phyloP scores from a whole-genome alignment of 192 early-diverging fungal genomes.

The Podila verticillata region DNA sequence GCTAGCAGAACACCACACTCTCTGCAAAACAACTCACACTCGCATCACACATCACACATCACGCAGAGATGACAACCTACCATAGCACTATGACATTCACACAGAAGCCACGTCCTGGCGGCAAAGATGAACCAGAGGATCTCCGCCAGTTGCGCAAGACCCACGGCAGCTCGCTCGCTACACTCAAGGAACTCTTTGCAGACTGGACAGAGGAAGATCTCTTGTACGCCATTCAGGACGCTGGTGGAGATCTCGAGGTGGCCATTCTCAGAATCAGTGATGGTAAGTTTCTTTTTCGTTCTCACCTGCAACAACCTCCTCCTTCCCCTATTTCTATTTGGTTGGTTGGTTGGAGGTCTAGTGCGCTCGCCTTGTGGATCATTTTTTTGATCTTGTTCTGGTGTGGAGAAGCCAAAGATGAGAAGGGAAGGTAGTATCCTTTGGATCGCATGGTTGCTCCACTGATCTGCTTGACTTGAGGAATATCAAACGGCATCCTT shows the following conservation, averaged over 20 bases:
- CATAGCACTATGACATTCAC: slow-evolving; percentile 31
- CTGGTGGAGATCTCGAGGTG: slow-evolving; percentile 83
- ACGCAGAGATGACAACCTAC: slow-evolving; percentile 24
- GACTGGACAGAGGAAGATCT: slow-evolving; percentile 93
- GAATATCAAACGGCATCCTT: no score
- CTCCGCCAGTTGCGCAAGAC: slow-evolving; percentile 68
- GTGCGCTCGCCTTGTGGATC: neutral
- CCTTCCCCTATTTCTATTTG: slow-evolving; percentile 2
- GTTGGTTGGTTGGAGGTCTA: neutral
- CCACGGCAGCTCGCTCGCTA: slow-evolving; percentile 68
- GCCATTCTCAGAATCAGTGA: slow-evolving; percentile 86
- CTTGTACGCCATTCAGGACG: slow-evolving; percentile 84
- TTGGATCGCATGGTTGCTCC: no score
- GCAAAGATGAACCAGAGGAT: slow-evolving; percentile 63
- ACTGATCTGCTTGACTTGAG: no score
- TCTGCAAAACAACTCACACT: neutral
- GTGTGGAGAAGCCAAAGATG: no score
- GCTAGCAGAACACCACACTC: neutral
- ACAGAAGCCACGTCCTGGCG: slow-evolving; percentile 31
- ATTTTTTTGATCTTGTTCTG: neutral
- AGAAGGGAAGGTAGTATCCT: no score
- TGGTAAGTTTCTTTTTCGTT: slow-evolving; percentile 55
- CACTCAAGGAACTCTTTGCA: slow-evolving; percentile 76
- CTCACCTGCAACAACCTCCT: slow-evolving; percentile 5
- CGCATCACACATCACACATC: neutral